Evolutionary conservation across 768 basidiomycete species (phyloP).

Genomic region (Hygrophorus pudorinus): DNA sequence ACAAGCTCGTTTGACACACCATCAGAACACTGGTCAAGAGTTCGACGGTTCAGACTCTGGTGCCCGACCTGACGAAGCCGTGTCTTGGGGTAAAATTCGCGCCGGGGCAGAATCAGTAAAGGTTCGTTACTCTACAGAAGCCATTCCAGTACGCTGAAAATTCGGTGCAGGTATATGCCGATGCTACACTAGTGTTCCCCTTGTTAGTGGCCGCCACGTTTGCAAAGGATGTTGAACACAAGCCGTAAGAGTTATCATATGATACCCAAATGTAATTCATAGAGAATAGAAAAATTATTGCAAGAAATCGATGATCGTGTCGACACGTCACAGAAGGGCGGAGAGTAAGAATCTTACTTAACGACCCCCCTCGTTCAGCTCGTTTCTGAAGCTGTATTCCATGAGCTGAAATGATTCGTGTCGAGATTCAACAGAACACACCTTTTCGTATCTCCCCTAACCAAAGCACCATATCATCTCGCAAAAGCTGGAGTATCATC

Average conservation of each 20-base stretch:
- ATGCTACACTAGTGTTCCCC: conserved; percentile 94
- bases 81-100: conserved; percentile 98
- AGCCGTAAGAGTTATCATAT: conserved; percentile 3
- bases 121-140: conserved; percentile 27
- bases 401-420: no score
- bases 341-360: no score
- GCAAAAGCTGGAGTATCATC: conserved; percentile 72
- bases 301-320: background rate
- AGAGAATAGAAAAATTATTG: background rate
- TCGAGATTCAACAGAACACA: background rate
- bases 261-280: conserved; percentile 2
- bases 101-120: conserved; percentile 77
- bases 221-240: conserved; percentile 34
- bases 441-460: conserved; percentile 58
- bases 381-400: background rate
- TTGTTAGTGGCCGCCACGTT: conserved; percentile 93
- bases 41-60: conserved; percentile 99
- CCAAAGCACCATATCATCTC: conserved; percentile 84
- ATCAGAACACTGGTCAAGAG: conserved; percentile 95
- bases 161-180: conserved; percentile 73
- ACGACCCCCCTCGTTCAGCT: background rate
- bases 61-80: conserved; percentile 92
- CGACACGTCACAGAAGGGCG: no score
- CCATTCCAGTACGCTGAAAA: conserved; percentile 5
- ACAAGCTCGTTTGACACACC: background rate